Base-by-base conservation (phyloP, 2,329 filamentous ascomycete species). In the Fusarium bactridioides region DNA sequence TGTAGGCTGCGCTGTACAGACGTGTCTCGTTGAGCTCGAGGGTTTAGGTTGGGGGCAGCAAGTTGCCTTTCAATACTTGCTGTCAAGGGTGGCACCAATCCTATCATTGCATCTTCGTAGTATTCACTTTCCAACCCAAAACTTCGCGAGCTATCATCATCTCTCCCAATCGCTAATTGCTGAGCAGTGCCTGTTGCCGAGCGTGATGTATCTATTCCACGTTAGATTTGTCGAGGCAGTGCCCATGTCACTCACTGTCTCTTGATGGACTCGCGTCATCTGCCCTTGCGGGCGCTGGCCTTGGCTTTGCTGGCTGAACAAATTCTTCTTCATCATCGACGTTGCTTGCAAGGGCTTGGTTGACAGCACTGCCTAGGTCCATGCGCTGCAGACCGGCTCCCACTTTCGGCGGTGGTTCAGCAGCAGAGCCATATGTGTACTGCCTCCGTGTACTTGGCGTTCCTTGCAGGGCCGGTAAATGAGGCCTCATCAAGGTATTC, bases 401-500 rank as follows among this genome's bases (percentile, higher is more conserved):
- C 40, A 67, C 54, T 66, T 76, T 69, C 40, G 78, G 77, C 23
- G 72, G 70, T 5, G 82, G 82, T 55, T 83, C 82, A 35, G 70
- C 77, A n/a, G 63, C 80, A 38, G 82, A 79, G 38, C 82, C 82
- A 71, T 83, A 83, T 3, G 80, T 78, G 62, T 82, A 83, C 66
- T 82, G 81, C 43, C 81, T 76, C 35, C 81, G 76, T 16, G 80
- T 77, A 48, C 80, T 82, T 10, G 82, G 80, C 1, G 82, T 82
- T 7, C 79, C 81, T 40, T 67, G 50, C 9, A 80, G 63, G 8
- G 54, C 23, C 2, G 78, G 77, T 18, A 78, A 55, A 15, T 74
- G 65, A 19, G 77, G 76, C 18, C 72, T 63, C 21, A 70, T 61
- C 35, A 78, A 35, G 4, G 47, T 25, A 38, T 51, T 69, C 15